Percentiles rank a stretch among this genome's conserved stretches.
Conservation (phyloP, 352 stramenopile genomes). For the Phytophthora agathidicida region DNA sequence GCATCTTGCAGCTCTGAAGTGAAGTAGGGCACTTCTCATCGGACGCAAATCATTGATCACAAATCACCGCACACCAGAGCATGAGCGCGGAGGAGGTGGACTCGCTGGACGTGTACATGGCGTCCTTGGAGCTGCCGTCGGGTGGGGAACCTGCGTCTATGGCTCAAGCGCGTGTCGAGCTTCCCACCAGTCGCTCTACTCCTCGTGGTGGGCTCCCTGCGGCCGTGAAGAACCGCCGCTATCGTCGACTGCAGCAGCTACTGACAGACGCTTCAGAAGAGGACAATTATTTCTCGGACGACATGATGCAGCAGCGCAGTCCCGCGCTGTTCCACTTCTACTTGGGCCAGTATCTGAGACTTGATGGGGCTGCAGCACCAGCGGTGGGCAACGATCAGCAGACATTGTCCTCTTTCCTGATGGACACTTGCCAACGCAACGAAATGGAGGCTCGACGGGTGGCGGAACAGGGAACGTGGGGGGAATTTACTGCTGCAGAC, state of each 20-base stretch:
- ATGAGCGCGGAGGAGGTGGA: conserved; percentile 47
- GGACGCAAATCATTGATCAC: conserved; percentile 5
- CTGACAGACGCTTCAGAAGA: conserved; percentile 26
- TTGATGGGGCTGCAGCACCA: conserved; percentile 1
- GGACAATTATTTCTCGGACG: conserved; percentile 80
- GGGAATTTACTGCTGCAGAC: conserved; percentile 38
- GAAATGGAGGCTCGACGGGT: conserved; percentile 70
- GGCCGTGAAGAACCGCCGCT: conserved; percentile 76
- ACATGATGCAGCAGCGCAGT: conserved; percentile 81
- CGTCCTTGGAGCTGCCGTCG: conserved; percentile 48
- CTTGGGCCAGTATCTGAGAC: conserved; percentile 66
- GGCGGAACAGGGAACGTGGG: conserved; percentile 69
- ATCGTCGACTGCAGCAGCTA: conserved; percentile 71
- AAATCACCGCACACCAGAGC: not conserved
- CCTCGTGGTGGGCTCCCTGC: conserved; percentile 3
- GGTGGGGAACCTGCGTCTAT: conserved; percentile 3
- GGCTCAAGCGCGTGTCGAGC: conserved; percentile 14
- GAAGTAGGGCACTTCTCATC: conserved; percentile 11
- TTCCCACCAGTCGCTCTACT: conserved; percentile 1
- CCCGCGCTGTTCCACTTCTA: conserved; percentile 87
- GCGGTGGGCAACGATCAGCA: not conserved
- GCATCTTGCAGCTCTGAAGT: no score
- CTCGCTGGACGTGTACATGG: conserved; percentile 85
- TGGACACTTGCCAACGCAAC: conserved; percentile 68
- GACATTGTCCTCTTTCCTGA: conserved; percentile 70